Evolutionary conservation across 163 green algal species (phyloP).

Genomic region (Trebouxiophyceae sp.): DNA sequence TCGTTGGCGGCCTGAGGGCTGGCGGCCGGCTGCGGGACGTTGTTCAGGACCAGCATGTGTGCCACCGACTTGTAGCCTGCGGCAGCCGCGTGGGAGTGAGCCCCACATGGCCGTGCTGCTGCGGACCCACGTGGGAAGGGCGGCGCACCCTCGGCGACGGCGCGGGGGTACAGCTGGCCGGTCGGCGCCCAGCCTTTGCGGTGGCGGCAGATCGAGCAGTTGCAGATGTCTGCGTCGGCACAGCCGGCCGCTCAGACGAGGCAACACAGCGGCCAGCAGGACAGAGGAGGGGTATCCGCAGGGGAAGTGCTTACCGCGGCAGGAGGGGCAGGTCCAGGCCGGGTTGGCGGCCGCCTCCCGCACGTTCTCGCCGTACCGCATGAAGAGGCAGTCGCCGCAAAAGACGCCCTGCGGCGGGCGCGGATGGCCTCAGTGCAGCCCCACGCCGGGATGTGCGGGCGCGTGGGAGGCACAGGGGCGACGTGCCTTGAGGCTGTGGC

Average conservation of each 20-base stretch:
- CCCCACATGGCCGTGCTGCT: too few species aligned
- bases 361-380: slow-evolving; percentile 72
- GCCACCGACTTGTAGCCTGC: slow-evolving; percentile 58
- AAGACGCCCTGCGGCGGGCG: slow-evolving; percentile 39
- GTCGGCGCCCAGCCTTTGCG: slow-evolving; percentile 55
- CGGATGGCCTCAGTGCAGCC: not conserved
- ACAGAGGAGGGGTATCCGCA: not conserved
- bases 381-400: slow-evolving; percentile 71
- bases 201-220: slow-evolving; percentile 61
- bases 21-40: slow-evolving; percentile 3
- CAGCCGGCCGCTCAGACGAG: too few species aligned
- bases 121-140: not conserved
- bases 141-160: slow-evolving; percentile 28
- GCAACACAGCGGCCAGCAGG: not conserved
- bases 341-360: slow-evolving; percentile 31
- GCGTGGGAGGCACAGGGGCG: not conserved
- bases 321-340: slow-evolving; percentile 54
- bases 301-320: slow-evolving; percentile 15
- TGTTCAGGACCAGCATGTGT: slow-evolving; percentile 65
- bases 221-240: slow-evolving; percentile 39
- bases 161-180: slow-evolving; percentile 48
- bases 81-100: not conserved
- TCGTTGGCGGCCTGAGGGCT: not conserved
- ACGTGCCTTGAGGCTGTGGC: slow-evolving; percentile 32
- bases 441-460: not conserved